Base-by-base conservation (phyloP, 2,329 filamentous ascomycete genomes). In the Talaromyces sp. region DNA sequence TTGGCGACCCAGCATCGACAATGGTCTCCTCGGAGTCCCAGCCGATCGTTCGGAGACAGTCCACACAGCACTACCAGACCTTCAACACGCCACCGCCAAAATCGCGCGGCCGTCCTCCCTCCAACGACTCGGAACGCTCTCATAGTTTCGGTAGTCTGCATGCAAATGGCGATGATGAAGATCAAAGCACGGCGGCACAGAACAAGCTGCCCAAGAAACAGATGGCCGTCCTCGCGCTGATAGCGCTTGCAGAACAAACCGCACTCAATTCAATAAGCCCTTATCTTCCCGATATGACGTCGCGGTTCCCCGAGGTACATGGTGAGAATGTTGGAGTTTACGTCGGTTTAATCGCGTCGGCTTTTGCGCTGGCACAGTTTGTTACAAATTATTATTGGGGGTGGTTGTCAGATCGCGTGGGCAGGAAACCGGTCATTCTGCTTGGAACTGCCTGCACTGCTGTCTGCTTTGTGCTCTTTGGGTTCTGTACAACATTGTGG, bases 261-360 rank as follows among this genome's bases (percentile, higher is more conserved):
- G 95, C 95, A 0, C 85, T 99, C 74, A 99, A 99, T 78, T 97
- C 93, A 25, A 97, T 99, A 73, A 91, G 90, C 11, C 95, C 95
- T 0, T 99, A 99, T 77, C 86, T 99, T 1, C 95, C 95, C 0
- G 87, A 93, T 71, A 98, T 99, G 94, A 89, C 93, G 1, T 86
- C 87, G 25, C 88, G 87, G 0, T 98, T 98, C 75, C 90, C 92
- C 1, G 91, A 91, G 67, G 89, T 97, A 22, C 85, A 90, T 22
- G 79, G 84, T 1, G 83, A 82, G 6, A 82, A 93, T 71, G 89
- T 90, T 37, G 95, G 94, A 0, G 75, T 98, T 49, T 98, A 96
- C 74, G 93, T 98, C 0, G 95, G 95, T 15, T 83, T 93, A 56
- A 89, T 98, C 57, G 95, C 94, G 0, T 97, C 92, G 8, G 86